Evolutionary conservation across 2,329 filamentous ascomycete species (phyloP).

Genomic region (Penicillium sp.): DNA sequence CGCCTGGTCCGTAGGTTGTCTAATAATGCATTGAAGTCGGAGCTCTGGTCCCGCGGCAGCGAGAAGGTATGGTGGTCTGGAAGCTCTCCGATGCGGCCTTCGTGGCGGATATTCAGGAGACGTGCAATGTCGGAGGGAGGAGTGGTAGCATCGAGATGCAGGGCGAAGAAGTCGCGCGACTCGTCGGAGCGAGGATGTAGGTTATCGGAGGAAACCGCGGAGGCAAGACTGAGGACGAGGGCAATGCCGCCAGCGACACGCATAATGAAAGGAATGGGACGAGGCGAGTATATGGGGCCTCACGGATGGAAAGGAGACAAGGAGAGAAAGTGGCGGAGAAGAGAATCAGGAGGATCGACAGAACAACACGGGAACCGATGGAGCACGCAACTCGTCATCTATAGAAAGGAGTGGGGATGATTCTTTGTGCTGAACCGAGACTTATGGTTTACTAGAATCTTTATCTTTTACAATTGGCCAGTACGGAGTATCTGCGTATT

Average conservation of each 20-base stretch:
- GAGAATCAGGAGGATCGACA: neutral
- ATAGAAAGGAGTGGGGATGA: neutral
- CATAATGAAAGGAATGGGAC: constrained; percentile 14
- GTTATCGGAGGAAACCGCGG: constrained; percentile 43
- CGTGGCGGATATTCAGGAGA: constrained; percentile 69
- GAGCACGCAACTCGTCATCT: neutral
- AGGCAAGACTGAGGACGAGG: constrained; percentile 34
- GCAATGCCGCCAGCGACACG: constrained; percentile 45
- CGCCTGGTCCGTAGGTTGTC: constrained; percentile 53
- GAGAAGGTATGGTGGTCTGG: constrained; percentile 81
- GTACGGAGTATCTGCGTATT: neutral
- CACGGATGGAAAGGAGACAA: constrained; percentile 4
- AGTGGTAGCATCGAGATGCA: constrained; percentile 66
- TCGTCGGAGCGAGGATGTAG: constrained; percentile 65
- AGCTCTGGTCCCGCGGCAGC: constrained; percentile 55
- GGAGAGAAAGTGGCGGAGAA: constrained; percentile 4
- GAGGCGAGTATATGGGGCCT: constrained; percentile 7
- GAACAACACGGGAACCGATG: neutral
- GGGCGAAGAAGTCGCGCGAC: constrained; percentile 83
- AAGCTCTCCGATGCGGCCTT: constrained; percentile 74
- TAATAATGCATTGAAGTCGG: constrained; percentile 48
- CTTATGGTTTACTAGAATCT: neutral
- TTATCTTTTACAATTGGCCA: neutral
- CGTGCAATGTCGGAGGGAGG: constrained; percentile 64
- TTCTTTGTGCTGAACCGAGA: neutral